phyloP scores from a whole-genome alignment of 495 filamentous ascomycete genomes.

The Tuber magnatum region DNA sequence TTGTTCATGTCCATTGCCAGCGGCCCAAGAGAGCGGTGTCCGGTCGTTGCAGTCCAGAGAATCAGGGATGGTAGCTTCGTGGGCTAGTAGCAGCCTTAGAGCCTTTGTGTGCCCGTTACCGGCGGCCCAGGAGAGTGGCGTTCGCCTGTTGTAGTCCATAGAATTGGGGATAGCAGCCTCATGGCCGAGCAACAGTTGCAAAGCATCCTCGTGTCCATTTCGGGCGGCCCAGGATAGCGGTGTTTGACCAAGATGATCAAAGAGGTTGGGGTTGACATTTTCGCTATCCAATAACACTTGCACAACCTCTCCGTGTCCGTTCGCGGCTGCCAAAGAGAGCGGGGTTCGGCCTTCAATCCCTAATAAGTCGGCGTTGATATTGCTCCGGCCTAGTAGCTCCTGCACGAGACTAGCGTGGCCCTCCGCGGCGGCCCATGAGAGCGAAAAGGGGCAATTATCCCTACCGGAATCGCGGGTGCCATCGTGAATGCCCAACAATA shows the following conservation, averaged over 20 bases:
- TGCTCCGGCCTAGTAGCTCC: background rate
- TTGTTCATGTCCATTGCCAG: constrained; percentile 1
- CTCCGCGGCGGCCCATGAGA: background rate
- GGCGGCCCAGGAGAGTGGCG: constrained; percentile 12
- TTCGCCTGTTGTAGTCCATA: constrained; percentile 1
- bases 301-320: constrained; percentile 34
- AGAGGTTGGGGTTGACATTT: constrained; percentile 19
- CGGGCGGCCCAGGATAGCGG: constrained; percentile 27
- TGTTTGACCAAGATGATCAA: constrained; percentile 16
- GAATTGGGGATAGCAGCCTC: background rate
- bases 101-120: constrained; percentile 8
- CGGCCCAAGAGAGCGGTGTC: constrained; percentile 13
- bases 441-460: background rate
- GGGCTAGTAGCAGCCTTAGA: constrained; percentile 9
- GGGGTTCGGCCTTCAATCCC: constrained; percentile 23
- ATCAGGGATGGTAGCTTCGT: background rate
- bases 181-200: constrained; percentile 19
- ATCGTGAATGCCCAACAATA: constrained; percentile 1
- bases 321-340: constrained; percentile 26
- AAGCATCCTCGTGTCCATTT: constrained; percentile 16
- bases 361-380: constrained; percentile 17
- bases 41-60: background rate
- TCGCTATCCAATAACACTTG: constrained; percentile 27
- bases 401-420: background rate
- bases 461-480: background rate